Percentiles rank a stretch among this genome's conserved stretches.
These are phyloP conservation scores for Sindora glabra DNA, from an alignment of 306 rosid genomes.

Conservation along the genomic window DNA sequence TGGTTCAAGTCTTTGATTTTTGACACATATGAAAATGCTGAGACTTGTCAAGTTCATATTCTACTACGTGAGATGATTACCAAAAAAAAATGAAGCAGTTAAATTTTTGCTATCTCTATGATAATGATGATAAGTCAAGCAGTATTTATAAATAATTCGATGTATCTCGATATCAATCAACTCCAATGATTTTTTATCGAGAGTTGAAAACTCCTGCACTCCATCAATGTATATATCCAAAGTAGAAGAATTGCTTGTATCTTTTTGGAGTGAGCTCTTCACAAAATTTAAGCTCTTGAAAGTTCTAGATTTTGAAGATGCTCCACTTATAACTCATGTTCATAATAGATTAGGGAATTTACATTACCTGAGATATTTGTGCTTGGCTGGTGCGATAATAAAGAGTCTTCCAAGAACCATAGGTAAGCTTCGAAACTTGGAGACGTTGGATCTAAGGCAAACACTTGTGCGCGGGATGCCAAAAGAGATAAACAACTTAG, in stretches of 20 bases:
- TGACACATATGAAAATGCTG: constrained; percentile 14
- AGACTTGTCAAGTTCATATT: not conserved
- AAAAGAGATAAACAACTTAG: not conserved
- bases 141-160: not conserved
- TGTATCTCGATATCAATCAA: not conserved
- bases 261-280: not conserved
- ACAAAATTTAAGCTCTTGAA: not conserved
- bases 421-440: not conserved
- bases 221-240: not conserved
- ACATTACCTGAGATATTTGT: too few species aligned
- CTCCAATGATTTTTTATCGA: not conserved
- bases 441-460: not conserved
- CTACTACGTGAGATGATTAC: not conserved
- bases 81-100: not conserved
- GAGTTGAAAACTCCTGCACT: not conserved
- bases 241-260: not conserved
- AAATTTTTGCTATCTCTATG: not conserved
- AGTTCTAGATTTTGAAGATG: not conserved
- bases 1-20: constrained; percentile 3
- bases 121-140: not conserved
- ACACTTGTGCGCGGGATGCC: not conserved
- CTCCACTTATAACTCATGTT: not conserved
- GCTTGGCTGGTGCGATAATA: too few species aligned
- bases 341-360: not conserved
- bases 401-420: not conserved